Percentiles rank a stretch among this genome's conserved stretches.
Evolutionary conservation across 2,329 filamentous ascomycete genomes (phyloP).

Genomic region (Claviceps sp.): DNA sequence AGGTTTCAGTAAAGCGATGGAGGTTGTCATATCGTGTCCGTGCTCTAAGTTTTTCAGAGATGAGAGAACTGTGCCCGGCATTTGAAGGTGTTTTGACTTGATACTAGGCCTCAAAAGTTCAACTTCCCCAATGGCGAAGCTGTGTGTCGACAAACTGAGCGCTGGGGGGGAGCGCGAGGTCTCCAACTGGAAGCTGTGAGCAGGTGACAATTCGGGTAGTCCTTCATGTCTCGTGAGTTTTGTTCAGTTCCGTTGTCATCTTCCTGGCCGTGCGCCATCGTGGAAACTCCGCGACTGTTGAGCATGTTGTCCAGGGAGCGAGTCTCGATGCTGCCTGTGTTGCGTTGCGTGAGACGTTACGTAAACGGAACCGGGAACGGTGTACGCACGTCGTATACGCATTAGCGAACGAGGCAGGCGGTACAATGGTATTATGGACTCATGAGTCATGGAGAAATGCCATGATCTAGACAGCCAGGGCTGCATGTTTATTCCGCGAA

Average conservation of each 20-base stretch:
- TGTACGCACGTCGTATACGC: too few relatives aligned
- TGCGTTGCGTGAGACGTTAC: neutral
- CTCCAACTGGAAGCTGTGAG: too few relatives aligned
- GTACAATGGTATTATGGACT: too few relatives aligned
- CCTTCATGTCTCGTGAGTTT: neutral
- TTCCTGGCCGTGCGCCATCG: neutral
- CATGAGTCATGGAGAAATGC: too few relatives aligned
- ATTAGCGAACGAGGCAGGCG: too few relatives aligned
- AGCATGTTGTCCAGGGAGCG: neutral
- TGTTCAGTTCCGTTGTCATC: neutral
- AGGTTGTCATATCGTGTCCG: too few relatives aligned
- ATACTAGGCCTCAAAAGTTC: neutral
- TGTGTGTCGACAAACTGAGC: neutral
- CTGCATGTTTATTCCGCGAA: too few relatives aligned
- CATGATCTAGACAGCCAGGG: too few relatives aligned
- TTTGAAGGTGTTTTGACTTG: too few relatives aligned
- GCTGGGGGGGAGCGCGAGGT: neutral
- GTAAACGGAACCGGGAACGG: neutral
- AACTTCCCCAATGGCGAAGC: neutral
- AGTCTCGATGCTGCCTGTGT: neutral
- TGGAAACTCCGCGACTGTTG: neutral
- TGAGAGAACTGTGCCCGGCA: neutral
- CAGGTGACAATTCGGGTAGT: neutral
- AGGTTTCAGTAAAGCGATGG: too few relatives aligned
- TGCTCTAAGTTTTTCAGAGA: neutral